These are phyloP conservation scores for Epichloe scottii DNA, from an alignment of 2,329 filamentous ascomycete species.

Conservation along the genomic window DNA sequence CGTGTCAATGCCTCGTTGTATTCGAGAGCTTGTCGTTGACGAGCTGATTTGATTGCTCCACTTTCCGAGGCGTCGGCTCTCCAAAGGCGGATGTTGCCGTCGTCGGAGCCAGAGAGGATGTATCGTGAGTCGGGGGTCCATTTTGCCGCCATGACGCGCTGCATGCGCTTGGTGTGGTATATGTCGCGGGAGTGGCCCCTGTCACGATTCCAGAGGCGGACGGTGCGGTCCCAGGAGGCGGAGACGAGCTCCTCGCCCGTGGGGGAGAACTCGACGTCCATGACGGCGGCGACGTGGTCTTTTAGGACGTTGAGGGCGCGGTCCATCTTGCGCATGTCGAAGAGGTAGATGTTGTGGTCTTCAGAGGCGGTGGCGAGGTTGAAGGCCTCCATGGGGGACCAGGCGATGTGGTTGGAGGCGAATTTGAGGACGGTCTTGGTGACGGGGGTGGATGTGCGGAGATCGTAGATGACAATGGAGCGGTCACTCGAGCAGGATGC, in stretches of 20 bases:
- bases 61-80: conserved; percentile 72
- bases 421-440: conserved; percentile 72
- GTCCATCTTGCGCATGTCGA: conserved; percentile 86
- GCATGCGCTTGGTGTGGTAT: conserved; percentile 97
- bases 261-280: conserved; percentile 92
- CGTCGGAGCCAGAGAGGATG: conserved; percentile 80
- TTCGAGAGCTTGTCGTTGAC: conserved; percentile 77
- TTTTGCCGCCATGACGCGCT: conserved; percentile 73
- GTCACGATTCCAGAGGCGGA: conserved; percentile 72
- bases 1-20: conserved; percentile 79
- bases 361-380: conserved; percentile 90
- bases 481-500: conserved; percentile 78
- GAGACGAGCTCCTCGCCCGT: conserved; percentile 90
- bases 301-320: conserved; percentile 81
- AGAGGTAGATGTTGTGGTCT: conserved; percentile 79
- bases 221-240: conserved; percentile 73
- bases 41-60: conserved; percentile 72
- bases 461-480: conserved; percentile 80
- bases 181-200: conserved; percentile 80
- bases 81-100: conserved; percentile 83
- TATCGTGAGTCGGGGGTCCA: conserved; percentile 89
- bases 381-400: conserved; percentile 96
- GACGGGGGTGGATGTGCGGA: conserved; percentile 74
- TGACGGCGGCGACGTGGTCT: conserved; percentile 80
- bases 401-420: conserved; percentile 70